Base-by-base conservation (phyloP, 768 basidiomycete species). In the Cyathus striatus region DNA sequence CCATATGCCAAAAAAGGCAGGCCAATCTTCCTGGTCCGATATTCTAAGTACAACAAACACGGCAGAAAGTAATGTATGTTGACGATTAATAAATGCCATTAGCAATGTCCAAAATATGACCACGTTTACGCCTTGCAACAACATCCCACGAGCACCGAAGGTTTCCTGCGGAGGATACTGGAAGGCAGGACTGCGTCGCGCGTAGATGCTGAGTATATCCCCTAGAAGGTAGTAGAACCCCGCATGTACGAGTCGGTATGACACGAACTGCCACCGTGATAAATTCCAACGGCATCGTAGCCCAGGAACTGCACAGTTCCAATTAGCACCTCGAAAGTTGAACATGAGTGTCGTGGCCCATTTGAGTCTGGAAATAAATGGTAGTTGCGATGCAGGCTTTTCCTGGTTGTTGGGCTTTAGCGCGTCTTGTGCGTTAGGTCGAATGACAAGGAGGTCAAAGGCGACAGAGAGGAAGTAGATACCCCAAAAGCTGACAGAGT, bases 21-120 rank as follows among this genome's bases (percentile, higher is more conserved):
- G 57, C 61, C 63, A 68, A 21, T 57, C 48, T 7, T 48, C 37
- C 0, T 61, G 60, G 3, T 50, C 35, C 3, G 53, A 54, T 6
- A 49, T 17, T 1, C 45, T 40, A 12, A 42, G 3, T 3, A 44
- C 46, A n/a, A 57, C 53, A 5, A 40, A 21, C 12, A 49, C 17
- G 6, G 35, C 32, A 14, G 49, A 35, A 22, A 22, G 6, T 9
- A 43, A 5, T 6, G 26, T 27, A 26, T 46, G 41, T 9, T 35
- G 23, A 2, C 23, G 23, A 13, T 30, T 23, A 38, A 39, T 25
- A 32, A 9, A 9, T n/a, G 42, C 12, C 14, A 25, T 25, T 5
- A 27, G 17, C 4, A 25, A 20, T 6, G 23, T 16, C 45, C 45
- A 49, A 32, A 32, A 42, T 13, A 49, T 3, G 9, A 38, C 23